These are phyloP conservation scores for Xylaria sp. DNA, from an alignment of 2,329 filamentous ascomycete species.

Conservation along the genomic window DNA sequence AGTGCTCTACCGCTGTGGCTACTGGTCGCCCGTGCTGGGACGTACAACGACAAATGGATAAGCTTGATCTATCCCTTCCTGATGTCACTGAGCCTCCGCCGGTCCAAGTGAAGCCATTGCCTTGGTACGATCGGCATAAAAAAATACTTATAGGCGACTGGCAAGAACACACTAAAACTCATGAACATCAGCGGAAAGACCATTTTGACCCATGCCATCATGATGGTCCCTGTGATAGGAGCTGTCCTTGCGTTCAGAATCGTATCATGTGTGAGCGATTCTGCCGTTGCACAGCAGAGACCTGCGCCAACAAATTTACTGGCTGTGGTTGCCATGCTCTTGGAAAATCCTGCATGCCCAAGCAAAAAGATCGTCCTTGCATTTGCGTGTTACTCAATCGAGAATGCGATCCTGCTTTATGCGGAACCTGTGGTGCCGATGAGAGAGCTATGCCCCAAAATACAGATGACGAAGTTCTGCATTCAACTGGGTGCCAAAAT, in stretches of 20 bases:
- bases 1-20: conserved; percentile 63
- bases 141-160: conserved; percentile 66
- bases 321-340: conserved; percentile 72
- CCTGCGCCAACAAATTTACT: conserved; percentile 72
- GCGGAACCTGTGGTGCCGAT: conserved; percentile 74
- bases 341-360: conserved; percentile 69
- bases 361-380: conserved; percentile 70
- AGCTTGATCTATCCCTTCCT: conserved; percentile 53
- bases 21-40: conserved; percentile 65
- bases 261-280: conserved; percentile 77
- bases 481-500: conserved; percentile 74
- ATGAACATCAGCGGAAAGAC: conserved; percentile 67
- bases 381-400: conserved; percentile 78
- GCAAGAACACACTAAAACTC: conserved; percentile 65
- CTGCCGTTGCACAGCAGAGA: conserved; percentile 71
- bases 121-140: conserved; percentile 68
- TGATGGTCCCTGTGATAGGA: conserved; percentile 71
- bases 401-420: conserved; percentile 84
- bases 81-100: conserved; percentile 45
- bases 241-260: conserved; percentile 71
- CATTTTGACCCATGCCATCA: conserved; percentile 75
- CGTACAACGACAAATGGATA: conserved; percentile 58
- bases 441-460: conserved; percentile 77
- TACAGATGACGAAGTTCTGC: conserved; percentile 66
- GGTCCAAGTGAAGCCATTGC: conserved; percentile 57